A percentile compares a stretch with the other conserved stretches of the same genome.
These are phyloP conservation scores for Porphyrellus cyaneotinctus DNA, from an alignment of 768 basidiomycete species.

Conservation along the genomic window DNA sequence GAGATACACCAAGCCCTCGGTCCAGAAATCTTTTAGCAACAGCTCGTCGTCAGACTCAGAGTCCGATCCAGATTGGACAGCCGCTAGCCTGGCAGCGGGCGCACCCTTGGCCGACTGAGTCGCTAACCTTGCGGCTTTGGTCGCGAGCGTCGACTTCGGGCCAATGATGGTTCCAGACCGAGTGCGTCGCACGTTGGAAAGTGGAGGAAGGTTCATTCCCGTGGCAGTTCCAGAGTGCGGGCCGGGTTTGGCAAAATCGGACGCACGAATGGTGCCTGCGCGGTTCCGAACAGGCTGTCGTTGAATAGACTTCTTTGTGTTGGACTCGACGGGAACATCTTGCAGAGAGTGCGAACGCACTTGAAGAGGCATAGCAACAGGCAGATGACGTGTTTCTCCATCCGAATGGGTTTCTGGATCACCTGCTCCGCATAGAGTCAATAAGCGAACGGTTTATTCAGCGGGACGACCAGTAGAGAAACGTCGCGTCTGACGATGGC, in stretches of 20 bases:
- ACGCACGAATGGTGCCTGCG: constrained; percentile 49
- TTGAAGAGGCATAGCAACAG: background rate
- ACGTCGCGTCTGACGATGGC: background rate
- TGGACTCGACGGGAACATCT: constrained; percentile 2
- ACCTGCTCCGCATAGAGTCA: constrained; percentile 12
- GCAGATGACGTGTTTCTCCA: constrained; percentile 1
- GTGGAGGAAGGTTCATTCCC: background rate
- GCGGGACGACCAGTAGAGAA: background rate
- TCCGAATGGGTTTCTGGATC: constrained; percentile 8
- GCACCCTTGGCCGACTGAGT: background rate
- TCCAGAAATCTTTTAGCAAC: constrained; percentile 17
- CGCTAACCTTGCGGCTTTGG: background rate
- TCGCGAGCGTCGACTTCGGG: constrained; percentile 22
- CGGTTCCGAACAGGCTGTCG: constrained; percentile 32
- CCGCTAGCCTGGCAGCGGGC: background rate
- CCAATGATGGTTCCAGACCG: constrained; percentile 48
- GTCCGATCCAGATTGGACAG: constrained; percentile 6
- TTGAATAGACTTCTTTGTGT: constrained; percentile 11
- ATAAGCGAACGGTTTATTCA: constrained; percentile 2
- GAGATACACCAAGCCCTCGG: constrained; percentile 22
- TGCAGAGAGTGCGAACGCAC: constrained; percentile 24
- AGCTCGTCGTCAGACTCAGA: constrained; percentile 26
- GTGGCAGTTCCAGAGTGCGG: constrained; percentile 2
- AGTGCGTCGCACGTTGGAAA: constrained; percentile 35
- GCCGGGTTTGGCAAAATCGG: constrained; percentile 33